Evolutionary conservation across 345 rosid genomes (phyloP).

Genomic region (Cochlearia excelsa): DNA sequence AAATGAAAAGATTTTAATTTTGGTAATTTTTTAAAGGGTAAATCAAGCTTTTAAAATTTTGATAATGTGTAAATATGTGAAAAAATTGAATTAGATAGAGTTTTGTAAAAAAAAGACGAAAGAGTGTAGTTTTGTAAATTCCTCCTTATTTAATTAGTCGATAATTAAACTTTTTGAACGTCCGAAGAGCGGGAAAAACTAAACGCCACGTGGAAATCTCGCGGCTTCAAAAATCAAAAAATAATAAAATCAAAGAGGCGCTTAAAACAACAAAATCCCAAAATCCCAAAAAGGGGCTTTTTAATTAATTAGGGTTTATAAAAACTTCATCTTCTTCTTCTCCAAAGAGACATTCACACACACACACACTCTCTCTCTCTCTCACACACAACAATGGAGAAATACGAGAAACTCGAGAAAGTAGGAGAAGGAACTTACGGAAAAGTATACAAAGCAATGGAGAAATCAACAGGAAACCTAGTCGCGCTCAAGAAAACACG

Average conservation of each 20-base stretch:
- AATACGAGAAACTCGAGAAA: conserved; percentile 95
- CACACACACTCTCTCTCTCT: no score
- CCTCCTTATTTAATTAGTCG: no score
- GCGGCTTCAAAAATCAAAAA: neutral
- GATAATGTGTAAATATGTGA: no score
- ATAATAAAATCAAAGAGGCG: neutral
- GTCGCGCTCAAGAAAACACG: conserved; percentile 92
- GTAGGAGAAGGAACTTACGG: conserved; percentile 98
- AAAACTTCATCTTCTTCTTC: neutral
- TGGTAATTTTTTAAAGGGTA: no score
- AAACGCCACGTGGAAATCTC: neutral
- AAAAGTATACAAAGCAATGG: conserved; percentile 89
- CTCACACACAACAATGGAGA: conserved; percentile 50
- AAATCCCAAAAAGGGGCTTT: no score
- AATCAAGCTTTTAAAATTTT: no score
- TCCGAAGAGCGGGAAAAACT: neutral
- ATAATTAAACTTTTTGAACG: no score
- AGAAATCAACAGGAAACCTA: conserved; percentile 65
- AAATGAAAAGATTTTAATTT: no score
- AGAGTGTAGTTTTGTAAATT: no score
- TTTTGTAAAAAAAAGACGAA: no score
- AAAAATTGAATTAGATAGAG: no score
- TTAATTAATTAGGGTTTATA: neutral
- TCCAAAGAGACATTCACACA: neutral
- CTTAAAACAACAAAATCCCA: no score